These are phyloP conservation scores for Trypanosoma boissoni DNA, from an alignment of 208 protist species.

Conservation along the genomic window DNA sequence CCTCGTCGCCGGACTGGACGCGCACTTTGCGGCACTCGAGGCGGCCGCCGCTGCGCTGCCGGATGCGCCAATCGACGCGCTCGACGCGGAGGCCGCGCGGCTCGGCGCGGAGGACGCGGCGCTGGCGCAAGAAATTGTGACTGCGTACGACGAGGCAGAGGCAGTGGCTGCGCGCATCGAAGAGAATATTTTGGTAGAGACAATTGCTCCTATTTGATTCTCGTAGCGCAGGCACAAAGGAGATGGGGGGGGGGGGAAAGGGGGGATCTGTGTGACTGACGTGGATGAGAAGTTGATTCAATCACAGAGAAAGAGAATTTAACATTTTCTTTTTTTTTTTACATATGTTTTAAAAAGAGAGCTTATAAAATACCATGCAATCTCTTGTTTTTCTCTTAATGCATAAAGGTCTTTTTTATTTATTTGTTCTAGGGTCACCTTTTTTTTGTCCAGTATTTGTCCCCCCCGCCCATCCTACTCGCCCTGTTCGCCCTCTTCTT, in stretches of 20 bases:
- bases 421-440: not conserved
- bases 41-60: constrained; percentile 40
- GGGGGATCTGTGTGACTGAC: no score
- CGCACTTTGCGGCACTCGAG: constrained; percentile 39
- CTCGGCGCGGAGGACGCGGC: constrained; percentile 46
- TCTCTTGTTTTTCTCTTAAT: not conserved
- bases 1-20: constrained; percentile 27
- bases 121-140: constrained; percentile 55
- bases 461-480: no score
- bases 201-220: constrained; percentile 36
- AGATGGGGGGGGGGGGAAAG: no score
- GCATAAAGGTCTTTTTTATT: not conserved
- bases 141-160: constrained; percentile 69
- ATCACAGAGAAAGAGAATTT: no score
- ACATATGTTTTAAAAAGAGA: not conserved
- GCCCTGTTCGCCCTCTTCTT: no score
- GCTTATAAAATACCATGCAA: no score
- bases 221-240: not conserved
- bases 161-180: constrained; percentile 44
- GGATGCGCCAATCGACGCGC: constrained; percentile 49
- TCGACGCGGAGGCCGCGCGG: constrained; percentile 64
- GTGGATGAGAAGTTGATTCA: no score
- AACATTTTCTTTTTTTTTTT: not conserved
- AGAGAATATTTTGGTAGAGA: constrained; percentile 34
- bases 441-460: no score